Conservation (phyloP, 805 yeast genomes). For the Candida chauliodis region DNA sequence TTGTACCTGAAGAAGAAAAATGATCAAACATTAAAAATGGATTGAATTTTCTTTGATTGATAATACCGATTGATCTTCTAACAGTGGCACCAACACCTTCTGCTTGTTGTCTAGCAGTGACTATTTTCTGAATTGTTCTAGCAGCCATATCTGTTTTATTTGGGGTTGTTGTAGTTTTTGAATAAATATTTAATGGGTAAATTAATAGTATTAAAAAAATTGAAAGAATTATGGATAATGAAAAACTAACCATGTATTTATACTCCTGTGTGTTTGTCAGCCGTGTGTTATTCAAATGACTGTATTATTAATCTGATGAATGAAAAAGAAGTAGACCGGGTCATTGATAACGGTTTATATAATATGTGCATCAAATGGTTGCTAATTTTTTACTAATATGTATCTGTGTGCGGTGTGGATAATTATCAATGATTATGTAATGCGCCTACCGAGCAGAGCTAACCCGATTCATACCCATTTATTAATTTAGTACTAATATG, state of each 20-base stretch:
- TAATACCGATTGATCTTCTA: conserved; percentile 74
- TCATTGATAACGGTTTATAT: no score
- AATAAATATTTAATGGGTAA: conserved; percentile 2
- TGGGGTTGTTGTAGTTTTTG: not conserved
- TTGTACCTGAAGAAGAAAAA: conserved; percentile 57
- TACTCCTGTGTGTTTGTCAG: conserved; percentile 1
- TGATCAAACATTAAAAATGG: conserved; percentile 85
- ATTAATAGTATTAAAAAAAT: conserved; percentile 5
- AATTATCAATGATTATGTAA: not conserved
- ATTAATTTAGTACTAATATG: not conserved
- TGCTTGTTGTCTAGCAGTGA: conserved; percentile 60
- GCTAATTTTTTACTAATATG: conserved; percentile 5
- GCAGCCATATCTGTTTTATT: conserved; percentile 12
- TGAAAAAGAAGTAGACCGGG: no score
- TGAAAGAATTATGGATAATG: conserved; percentile 2
- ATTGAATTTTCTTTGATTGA: conserved; percentile 65
- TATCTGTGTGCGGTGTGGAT: not conserved
- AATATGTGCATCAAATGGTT: no score
- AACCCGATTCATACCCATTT: no score
- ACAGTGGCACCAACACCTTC: conserved; percentile 91
- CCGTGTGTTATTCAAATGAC: not conserved
- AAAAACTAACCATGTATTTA: conserved; percentile 10
- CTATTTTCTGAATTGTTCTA: conserved; percentile 30
- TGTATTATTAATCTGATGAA: conserved; percentile 1
- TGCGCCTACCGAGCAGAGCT: no score